A percentile compares a stretch with the other conserved stretches of the same genome.
These are phyloP conservation scores for Coprinopsis cinerea DNA, from an alignment of 768 basidiomycete genomes.

Conservation along the genomic window DNA sequence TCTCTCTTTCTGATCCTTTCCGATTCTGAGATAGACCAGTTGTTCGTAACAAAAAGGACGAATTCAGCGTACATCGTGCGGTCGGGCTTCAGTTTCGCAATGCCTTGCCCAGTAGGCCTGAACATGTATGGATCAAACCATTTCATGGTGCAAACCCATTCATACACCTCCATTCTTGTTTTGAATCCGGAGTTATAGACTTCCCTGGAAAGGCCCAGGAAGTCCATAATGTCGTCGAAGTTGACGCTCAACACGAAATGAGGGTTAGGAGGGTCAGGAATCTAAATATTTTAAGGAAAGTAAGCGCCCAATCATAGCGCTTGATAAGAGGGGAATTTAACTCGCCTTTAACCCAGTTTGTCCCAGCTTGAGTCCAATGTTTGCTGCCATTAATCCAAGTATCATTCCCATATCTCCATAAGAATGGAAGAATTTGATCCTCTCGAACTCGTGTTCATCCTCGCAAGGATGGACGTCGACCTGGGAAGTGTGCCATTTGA, in stretches of 20 bases:
- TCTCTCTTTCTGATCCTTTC: conserved; percentile 12
- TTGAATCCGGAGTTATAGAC: conserved; percentile 48
- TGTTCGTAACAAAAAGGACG: conserved; percentile 37
- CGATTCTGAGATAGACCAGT: neutral
- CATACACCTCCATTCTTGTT: conserved; percentile 47
- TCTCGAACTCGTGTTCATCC: conserved; percentile 43
- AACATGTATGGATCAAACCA: conserved; percentile 44
- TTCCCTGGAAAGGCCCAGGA: conserved; percentile 52
- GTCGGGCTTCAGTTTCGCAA: conserved; percentile 37
- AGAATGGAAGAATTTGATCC: conserved; percentile 49
- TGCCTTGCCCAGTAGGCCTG: conserved; percentile 27
- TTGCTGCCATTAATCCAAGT: conserved; percentile 48
- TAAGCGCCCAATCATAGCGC: neutral
- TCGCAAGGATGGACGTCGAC: conserved; percentile 61
- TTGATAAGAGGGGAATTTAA: neutral
- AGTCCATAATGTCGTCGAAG: conserved; percentile 44
- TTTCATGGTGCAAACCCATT: conserved; percentile 51
- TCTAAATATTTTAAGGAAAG: conserved; percentile 23
- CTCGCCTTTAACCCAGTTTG: conserved; percentile 54
- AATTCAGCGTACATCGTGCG: conserved; percentile 60
- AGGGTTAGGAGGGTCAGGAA: conserved; percentile 35
- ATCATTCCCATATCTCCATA: conserved; percentile 76
- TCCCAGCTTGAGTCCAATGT: conserved; percentile 44
- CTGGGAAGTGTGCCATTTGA: conserved; percentile 22
- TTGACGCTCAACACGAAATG: conserved; percentile 46